phyloP scores from a whole-genome alignment of 2,329 filamentous ascomycete species.

The Penicillium sp. region DNA sequence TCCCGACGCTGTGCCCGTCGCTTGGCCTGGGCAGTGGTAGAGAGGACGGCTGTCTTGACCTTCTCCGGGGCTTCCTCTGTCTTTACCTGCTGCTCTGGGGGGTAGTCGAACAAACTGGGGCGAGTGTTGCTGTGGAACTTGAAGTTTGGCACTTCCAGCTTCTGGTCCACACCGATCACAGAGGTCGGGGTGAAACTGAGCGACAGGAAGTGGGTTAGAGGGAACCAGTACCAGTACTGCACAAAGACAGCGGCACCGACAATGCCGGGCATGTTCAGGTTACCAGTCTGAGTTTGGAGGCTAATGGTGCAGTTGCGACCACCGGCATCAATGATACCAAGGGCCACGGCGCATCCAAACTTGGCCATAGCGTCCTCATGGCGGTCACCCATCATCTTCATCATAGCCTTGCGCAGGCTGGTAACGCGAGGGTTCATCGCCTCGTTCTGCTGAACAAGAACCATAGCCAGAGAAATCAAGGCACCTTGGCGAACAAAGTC shows the following conservation, averaged over 20 bases:
- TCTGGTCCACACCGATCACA: conserved; percentile 90
- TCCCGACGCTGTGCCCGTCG: conserved; percentile 93
- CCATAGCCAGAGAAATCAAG: conserved; percentile 92
- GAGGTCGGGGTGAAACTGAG: conserved; percentile 96
- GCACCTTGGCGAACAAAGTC: conserved; percentile 98
- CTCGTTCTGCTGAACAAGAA: conserved; percentile 99
- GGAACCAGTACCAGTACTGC: conserved; percentile 99
- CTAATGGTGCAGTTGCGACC: conserved; percentile 98
- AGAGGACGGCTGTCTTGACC: conserved; percentile 92
- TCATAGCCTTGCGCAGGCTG: conserved; percentile 84
- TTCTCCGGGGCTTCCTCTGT: conserved; percentile 88
- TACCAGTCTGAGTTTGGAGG: conserved; percentile 94
- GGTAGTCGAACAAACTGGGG: conserved; percentile 96
- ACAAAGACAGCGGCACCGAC: conserved; percentile 98
- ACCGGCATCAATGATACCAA: conserved; percentile 97
- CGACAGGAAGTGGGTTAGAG: conserved; percentile 94
- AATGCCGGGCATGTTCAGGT: conserved; percentile 97
- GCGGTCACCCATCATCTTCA: conserved; percentile 90
- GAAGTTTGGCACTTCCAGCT: conserved; percentile 89
- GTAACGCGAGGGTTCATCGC: conserved; percentile 97
- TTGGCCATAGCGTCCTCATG: conserved; percentile 99
- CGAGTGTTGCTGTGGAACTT: conserved; percentile 94
- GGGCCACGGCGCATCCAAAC: conserved; percentile 88
- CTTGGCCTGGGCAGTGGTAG: conserved; percentile 95
- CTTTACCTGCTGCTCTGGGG: conserved; percentile 94